Evolutionary conservation across 768 basidiomycete species (phyloP).

Genomic region (Candolleomyces eurysporus): DNA sequence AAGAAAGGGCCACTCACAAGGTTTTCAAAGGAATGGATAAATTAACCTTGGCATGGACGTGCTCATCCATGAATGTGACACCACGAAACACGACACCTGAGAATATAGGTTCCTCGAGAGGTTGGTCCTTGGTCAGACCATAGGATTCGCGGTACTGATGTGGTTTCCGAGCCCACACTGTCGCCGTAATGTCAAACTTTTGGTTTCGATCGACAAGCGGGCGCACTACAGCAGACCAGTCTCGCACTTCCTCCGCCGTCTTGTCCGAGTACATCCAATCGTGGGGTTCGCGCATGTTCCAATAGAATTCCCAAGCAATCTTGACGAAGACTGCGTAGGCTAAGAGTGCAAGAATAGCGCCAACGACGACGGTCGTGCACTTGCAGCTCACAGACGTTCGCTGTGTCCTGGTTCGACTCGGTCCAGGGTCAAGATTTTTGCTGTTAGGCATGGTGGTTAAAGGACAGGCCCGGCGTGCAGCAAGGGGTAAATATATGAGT

Average conservation of each 20-base stretch:
- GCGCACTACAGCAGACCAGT: conserved; percentile 12
- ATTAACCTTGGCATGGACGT: conserved; percentile 19
- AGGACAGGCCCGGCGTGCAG: too few species aligned
- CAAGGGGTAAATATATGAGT: too few species aligned
- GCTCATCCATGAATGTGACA: conserved; percentile 24
- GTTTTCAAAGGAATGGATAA: conserved; percentile 26
- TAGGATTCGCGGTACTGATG: too few species aligned
- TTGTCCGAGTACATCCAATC: conserved; percentile 1
- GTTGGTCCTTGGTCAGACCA: background rate
- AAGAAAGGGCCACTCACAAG: conserved; percentile 24
- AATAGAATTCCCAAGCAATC: too few species aligned
- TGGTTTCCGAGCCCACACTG: conserved; percentile 12
- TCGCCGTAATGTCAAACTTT: conserved; percentile 17
- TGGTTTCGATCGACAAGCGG: conserved; percentile 15
- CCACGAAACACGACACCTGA: conserved; percentile 28
- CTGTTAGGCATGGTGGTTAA: too few species aligned
- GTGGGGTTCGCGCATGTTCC: conserved; percentile 4
- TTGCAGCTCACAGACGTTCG: too few species aligned
- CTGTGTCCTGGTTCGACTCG: too few species aligned
- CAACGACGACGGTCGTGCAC: too few species aligned
- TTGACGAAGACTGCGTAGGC: too few species aligned
- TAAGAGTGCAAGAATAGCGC: too few species aligned
- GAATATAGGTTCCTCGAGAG: conserved; percentile 17
- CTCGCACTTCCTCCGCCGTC: background rate
- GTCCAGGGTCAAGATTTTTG: too few species aligned